Evolutionary conservation across 352 stramenopile genomes (phyloP), one percentile per base, ranked within the genome.

Genomic region (Globisporangium solare): DNA sequence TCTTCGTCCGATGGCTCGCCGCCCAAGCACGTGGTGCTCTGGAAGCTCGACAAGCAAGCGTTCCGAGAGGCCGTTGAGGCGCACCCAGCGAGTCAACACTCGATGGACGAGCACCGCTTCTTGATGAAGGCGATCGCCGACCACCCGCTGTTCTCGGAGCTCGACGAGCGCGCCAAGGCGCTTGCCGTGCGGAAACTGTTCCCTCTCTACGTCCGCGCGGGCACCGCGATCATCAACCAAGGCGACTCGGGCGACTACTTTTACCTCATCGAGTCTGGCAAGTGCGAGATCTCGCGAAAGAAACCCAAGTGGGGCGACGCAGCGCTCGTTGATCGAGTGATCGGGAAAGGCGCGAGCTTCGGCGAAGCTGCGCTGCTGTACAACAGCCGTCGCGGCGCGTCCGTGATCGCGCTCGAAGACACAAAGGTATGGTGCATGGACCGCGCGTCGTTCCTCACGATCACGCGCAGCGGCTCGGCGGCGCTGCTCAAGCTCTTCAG

Each of bases 321-420:
- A 7, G 58, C 77, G 24, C 78, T 90, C 20, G 68, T 95, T 0
- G 86, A 94, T 51, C 76, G 82, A 4, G 62, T 87, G 20, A 83
- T 95, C 27, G 83, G 83, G 2, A 67, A 70, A 27, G 78, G 82
- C 14, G 70, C 79, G 21, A 91, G 70, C 54, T 99, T 99, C 69
- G 96, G 96, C 10, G 96, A 99, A 79, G 89, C 98, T 13, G 95
- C 96, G 17, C 68, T 99, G 50, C 76, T 99, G 60, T 99, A 99
- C 74, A 97, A 98, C 63, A 97, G 88, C 54, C 93, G 96, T 35
- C 76, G 96, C 17, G 90, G 89, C 1, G 96, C 96, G 3, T 98
- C 94, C 0, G 92, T 98, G 27, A 79, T 73, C 21, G 86, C 83
- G 1, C 58, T 89, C 17, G 80, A 93, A 58, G 71, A 89, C 61